Percentiles rank a stretch among this genome's conserved stretches.
Conservation (phyloP, 2,329 filamentous ascomycete species). For the Ophiocordyceps camponoti-floridani region DNA sequence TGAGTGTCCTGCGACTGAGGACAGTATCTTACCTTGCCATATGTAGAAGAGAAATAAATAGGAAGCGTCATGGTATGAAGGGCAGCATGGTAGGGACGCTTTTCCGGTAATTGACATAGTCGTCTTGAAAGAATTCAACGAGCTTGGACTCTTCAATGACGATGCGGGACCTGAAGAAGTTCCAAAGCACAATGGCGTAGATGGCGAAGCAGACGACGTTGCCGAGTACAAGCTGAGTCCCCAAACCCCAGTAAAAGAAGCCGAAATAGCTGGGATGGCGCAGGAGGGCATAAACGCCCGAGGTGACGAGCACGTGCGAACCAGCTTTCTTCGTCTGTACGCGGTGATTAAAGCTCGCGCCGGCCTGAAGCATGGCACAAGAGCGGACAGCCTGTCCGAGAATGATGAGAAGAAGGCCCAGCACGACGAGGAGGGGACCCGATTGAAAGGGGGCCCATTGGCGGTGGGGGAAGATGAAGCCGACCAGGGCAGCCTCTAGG, state of each 20-base stretch:
- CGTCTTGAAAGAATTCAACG: conserved; percentile 64
- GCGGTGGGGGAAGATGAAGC: conserved; percentile 33
- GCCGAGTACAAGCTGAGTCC: conserved; percentile 77
- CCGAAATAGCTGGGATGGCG: conserved; percentile 92
- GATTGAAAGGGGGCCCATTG: conserved; percentile 25
- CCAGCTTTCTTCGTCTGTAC: conserved; percentile 53
- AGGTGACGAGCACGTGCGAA: conserved; percentile 66
- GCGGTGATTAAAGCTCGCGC: conserved; percentile 79
- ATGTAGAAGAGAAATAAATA: neutral
- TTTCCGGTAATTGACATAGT: conserved; percentile 59
- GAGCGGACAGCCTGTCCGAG: conserved; percentile 61
- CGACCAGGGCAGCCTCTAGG: conserved; percentile 50
- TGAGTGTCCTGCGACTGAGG: neutral
- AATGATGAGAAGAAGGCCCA: conserved; percentile 45
- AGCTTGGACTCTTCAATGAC: conserved; percentile 61
- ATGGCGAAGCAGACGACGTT: conserved; percentile 62
- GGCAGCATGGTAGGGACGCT: conserved; percentile 66
- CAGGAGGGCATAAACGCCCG: conserved; percentile 57
- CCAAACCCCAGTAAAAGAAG: conserved; percentile 97
- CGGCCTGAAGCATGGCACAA: conserved; percentile 78
- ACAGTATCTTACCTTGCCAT: neutral
- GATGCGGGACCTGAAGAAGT: conserved; percentile 66
- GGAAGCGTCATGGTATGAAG: conserved; percentile 23
- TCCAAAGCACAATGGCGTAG: conserved; percentile 64
- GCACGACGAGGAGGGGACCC: conserved; percentile 22